phyloP scores from a whole-genome alignment of 306 rosid genomes.

The Gynostemma pentaphyllum region DNA sequence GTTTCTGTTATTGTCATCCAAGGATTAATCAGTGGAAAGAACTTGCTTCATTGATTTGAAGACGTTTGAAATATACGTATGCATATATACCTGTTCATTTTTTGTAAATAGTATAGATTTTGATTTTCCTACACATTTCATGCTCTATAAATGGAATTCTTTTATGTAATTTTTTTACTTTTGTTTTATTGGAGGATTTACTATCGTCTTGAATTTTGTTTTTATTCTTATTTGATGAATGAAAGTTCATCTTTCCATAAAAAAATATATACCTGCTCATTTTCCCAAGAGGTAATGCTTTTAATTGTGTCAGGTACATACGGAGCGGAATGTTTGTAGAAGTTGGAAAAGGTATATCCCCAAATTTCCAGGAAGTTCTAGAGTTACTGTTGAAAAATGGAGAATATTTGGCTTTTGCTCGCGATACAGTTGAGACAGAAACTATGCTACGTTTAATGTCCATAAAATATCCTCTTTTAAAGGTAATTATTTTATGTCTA shows the following conservation, averaged over 20 bases:
- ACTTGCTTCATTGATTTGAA: neutral
- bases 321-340: constrained; percentile 60
- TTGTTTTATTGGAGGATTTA: too few relatives aligned
- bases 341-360: constrained; percentile 85
- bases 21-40: neutral
- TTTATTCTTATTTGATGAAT: too few relatives aligned
- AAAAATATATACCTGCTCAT: neutral
- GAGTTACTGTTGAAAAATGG: constrained; percentile 38
- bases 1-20: neutral
- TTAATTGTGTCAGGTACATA: constrained; percentile 58
- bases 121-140: too few relatives aligned
- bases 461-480: constrained; percentile 60
- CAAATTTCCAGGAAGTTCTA: constrained; percentile 61
- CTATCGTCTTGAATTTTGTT: too few relatives aligned
- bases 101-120: too few relatives aligned
- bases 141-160: too few relatives aligned
- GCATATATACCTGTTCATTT: too few relatives aligned
- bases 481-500: constrained; percentile 31
- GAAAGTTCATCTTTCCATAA: too few relatives aligned
- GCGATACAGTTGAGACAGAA: constrained; percentile 58
- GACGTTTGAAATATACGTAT: neutral
- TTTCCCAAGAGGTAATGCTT: neutral
- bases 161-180: too few relatives aligned
- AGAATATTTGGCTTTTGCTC: constrained; percentile 81
- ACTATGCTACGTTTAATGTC: constrained; percentile 61